Percentiles rank a stretch among this genome's conserved stretches.
phyloP scores from a whole-genome alignment of 495 filamentous ascomycete species.

The Hapsidospora chrysogenum region DNA sequence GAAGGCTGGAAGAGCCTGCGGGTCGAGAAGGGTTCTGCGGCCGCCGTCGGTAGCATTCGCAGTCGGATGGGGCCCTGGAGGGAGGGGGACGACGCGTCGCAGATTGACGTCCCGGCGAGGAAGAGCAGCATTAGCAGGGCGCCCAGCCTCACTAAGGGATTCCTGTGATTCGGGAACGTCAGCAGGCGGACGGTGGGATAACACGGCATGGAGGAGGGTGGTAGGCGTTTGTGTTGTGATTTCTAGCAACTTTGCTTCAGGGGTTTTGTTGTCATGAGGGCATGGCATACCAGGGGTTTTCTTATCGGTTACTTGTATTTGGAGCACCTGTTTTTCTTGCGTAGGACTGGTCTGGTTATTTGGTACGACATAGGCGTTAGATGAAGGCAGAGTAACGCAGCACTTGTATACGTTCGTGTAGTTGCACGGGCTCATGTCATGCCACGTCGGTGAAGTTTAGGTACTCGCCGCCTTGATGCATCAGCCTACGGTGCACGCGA shows the following conservation, averaged over 20 bases:
- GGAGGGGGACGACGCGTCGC: constrained; percentile 17
- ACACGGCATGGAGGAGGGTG: neutral
- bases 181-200: neutral
- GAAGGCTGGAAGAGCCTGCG: constrained; percentile 69
- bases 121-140: constrained; percentile 38
- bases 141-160: constrained; percentile 37
- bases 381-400: neutral
- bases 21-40: constrained; percentile 35
- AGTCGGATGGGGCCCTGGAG: constrained; percentile 20
- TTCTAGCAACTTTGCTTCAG: no score
- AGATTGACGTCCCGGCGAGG: constrained; percentile 31
- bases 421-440: no score
- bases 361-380: no score
- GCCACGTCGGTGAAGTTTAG: no score
- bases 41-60: constrained; percentile 12
- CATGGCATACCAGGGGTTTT: no score
- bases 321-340: no score
- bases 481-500: no score
- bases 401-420: no score
- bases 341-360: no score
- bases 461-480: no score
- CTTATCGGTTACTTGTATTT: no score
- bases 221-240: neutral
- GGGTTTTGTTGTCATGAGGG: no score
- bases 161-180: constrained; percentile 19